phyloP scores from a whole-genome alignment of 306 rosid species.

The Pyrus pyrifolia region DNA sequence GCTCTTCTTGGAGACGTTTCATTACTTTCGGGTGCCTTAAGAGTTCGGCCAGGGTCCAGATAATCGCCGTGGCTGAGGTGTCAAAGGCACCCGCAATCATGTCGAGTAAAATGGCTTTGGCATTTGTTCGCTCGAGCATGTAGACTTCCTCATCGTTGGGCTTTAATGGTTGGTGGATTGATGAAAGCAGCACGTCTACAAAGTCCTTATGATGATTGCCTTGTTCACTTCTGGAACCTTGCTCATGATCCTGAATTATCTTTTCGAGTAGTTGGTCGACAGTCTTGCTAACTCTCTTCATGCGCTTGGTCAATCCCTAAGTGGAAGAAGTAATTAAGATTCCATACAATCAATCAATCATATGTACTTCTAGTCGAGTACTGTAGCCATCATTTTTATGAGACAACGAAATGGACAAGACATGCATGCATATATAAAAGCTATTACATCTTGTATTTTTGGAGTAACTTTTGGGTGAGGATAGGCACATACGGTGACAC shows the following conservation, averaged over 20 bases:
- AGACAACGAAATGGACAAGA: no score
- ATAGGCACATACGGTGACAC: no score
- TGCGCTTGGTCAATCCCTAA: conserved; percentile 22
- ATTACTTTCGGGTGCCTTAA: conserved; percentile 32
- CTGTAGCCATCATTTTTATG: no score
- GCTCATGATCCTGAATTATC: conserved; percentile 21
- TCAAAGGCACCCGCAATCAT: conserved; percentile 23
- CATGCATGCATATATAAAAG: no score
- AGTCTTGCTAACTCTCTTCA: background rate
- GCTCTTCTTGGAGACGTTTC: conserved; percentile 37
- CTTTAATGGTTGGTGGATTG: conserved; percentile 11
- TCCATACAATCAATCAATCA: no score
- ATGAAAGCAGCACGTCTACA: conserved; percentile 19
- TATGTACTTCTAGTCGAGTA: no score
- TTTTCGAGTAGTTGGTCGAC: conserved; percentile 18
- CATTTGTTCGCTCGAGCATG: conserved; percentile 13
- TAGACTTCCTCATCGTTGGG: background rate
- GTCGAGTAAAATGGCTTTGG: conserved; percentile 29
- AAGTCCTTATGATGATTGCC: conserved; percentile 6
- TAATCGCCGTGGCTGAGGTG: background rate
- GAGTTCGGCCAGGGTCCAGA: conserved; percentile 43
- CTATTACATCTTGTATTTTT: no score
- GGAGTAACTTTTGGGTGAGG: no score
- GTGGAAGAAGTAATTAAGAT: no score
- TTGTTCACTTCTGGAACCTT: background rate